These are phyloP conservation scores for Euphorbia tirucalli DNA, from an alignment of 345 rosid genomes.

Conservation along the genomic window DNA sequence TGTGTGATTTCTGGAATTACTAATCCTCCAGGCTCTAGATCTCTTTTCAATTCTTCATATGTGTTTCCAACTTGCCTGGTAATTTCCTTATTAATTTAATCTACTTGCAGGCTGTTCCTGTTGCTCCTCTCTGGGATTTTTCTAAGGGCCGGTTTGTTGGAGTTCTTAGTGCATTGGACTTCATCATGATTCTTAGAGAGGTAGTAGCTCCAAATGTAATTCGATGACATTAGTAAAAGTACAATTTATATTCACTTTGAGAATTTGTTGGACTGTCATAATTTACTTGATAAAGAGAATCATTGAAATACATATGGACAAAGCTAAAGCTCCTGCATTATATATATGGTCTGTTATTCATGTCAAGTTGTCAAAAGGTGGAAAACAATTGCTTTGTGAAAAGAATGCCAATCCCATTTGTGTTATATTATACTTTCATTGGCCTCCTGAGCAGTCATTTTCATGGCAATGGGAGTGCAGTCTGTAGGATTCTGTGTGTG, in stretches of 20 bases:
- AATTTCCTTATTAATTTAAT: neutral
- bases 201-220: conserved; percentile 25
- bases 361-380: neutral
- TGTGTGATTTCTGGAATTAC: neutral
- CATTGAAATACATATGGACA: neutral
- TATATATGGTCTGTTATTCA: neutral
- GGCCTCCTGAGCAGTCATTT: too few species aligned
- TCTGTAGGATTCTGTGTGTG: neutral
- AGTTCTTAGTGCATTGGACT: conserved; percentile 74
- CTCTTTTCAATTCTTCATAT: neutral
- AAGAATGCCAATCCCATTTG: neutral
- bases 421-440: neutral
- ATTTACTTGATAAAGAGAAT: neutral
- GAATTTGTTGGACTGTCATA: neutral
- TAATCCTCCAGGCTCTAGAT: neutral
- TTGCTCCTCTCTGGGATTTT: conserved; percentile 86
- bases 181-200: conserved; percentile 79
- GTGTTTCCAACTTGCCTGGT: neutral
- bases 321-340: neutral
- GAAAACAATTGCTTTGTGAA: neutral
- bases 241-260: neutral
- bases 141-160: conserved; percentile 72
- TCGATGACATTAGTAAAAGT: neutral
- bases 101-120: conserved; percentile 61
- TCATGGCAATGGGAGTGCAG: neutral